Percentiles rank a stretch among this genome's conserved stretches.
Conservation (phyloP, 495 filamentous ascomycete species). For the Parathielavia appendiculata region DNA sequence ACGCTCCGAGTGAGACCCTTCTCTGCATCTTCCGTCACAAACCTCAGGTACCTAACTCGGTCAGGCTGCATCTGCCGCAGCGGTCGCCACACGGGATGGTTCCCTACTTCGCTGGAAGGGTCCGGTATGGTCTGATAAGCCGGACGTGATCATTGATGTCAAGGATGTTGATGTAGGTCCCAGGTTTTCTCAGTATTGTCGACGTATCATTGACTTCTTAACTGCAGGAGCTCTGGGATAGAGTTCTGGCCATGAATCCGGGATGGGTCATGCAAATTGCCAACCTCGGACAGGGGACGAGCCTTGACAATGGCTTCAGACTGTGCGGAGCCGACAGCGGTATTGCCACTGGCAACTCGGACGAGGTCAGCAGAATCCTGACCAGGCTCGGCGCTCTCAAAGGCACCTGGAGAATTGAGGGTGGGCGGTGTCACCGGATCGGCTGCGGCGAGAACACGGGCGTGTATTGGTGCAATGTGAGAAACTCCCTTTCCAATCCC, state of each 20-base stretch:
- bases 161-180: not conserved
- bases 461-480: conserved; percentile 13
- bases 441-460: not conserved
- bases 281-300: not conserved
- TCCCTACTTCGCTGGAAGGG: not conserved
- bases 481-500: not conserved
- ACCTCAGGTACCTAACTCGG: not conserved
- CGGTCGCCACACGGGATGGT: not conserved
- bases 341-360: not conserved
- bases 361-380: not conserved
- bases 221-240: conserved; percentile 4
- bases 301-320: not conserved
- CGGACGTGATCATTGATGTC: not conserved
- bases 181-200: too few relatives aligned
- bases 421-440: not conserved
- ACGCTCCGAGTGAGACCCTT: not conserved
- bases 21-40: not conserved
- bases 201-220: not conserved
- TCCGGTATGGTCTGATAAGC: not conserved
- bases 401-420: not conserved
- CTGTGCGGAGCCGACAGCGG: not conserved
- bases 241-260: not conserved
- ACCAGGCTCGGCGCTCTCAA: not conserved
- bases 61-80: not conserved
- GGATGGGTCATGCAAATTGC: not conserved